A percentile compares a stretch with the other conserved stretches of the same genome.
These are phyloP conservation scores for Aspergillus sparsus DNA, from an alignment of 495 filamentous ascomycete genomes.

Conservation along the genomic window DNA sequence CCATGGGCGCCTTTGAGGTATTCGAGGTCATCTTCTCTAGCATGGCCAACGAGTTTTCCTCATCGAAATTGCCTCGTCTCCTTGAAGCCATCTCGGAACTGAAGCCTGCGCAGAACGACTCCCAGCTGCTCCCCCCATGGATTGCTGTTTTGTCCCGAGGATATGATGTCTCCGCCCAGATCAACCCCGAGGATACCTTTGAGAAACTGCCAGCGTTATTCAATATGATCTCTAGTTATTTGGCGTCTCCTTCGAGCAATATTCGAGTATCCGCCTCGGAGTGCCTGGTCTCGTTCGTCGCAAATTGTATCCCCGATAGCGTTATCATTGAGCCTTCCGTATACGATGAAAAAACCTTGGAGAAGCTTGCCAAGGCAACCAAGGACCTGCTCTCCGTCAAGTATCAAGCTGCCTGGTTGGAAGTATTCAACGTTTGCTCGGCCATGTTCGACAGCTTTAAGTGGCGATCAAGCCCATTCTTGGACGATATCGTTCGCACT, in stretches of 20 bases:
- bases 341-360: conserved; percentile 81
- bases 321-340: conserved; percentile 84
- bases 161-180: conserved; percentile 88
- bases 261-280: conserved; percentile 92
- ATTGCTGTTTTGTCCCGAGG: conserved; percentile 91
- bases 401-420: conserved; percentile 92
- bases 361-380: conserved; percentile 67
- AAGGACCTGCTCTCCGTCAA: conserved; percentile 78
- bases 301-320: conserved; percentile 77
- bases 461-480: conserved; percentile 78
- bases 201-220: conserved; percentile 82
- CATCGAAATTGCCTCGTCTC: conserved; percentile 83
- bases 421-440: conserved; percentile 88
- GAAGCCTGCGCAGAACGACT: conserved; percentile 85
- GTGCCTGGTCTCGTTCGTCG: conserved; percentile 87
- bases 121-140: conserved; percentile 91
- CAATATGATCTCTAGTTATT: conserved; percentile 70
- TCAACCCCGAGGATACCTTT: conserved; percentile 83
- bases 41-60: conserved; percentile 82
- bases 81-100: conserved; percentile 86
- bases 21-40: conserved; percentile 94
- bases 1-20: conserved; percentile 91
- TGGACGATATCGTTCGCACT: conserved; percentile 69
- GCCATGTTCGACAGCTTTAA: conserved; percentile 82
- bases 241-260: conserved; percentile 84